Evolutionary conservation across 306 rosid species (phyloP).

Genomic region (Corylus heterophylla): DNA sequence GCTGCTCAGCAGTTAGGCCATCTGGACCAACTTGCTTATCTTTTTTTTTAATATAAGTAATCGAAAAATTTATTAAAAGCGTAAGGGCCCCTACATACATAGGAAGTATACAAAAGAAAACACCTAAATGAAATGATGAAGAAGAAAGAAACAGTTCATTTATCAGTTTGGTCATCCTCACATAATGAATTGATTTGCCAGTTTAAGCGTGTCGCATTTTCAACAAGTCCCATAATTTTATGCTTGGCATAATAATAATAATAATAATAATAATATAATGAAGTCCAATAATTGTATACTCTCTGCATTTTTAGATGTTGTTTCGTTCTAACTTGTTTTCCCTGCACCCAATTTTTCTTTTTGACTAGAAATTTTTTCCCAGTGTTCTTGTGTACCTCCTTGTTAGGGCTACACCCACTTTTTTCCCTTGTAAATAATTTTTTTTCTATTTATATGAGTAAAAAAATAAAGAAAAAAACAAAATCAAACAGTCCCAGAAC

Average conservation of each 20-base stretch:
- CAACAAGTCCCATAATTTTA: neutral
- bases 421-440: neutral
- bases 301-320: neutral
- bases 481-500: neutral
- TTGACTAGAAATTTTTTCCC: neutral
- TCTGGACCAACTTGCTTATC: neutral
- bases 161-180: neutral
- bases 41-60: too few relatives aligned
- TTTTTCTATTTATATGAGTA: neutral
- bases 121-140: neutral
- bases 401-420: neutral
- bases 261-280: neutral
- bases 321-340: neutral
- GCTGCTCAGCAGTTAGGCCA: neutral
- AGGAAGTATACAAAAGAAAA: too few relatives aligned
- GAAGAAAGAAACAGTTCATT: neutral
- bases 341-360: neutral
- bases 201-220: too few relatives aligned
- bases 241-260: neutral
- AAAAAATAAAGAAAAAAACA: neutral
- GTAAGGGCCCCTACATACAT: too few relatives aligned
- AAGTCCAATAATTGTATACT: neutral
- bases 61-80: too few relatives aligned
- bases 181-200: too few relatives aligned
- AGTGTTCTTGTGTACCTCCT: neutral